phyloP scores from a whole-genome alignment of 257 asterid species.

The Solanum okadae region DNA sequence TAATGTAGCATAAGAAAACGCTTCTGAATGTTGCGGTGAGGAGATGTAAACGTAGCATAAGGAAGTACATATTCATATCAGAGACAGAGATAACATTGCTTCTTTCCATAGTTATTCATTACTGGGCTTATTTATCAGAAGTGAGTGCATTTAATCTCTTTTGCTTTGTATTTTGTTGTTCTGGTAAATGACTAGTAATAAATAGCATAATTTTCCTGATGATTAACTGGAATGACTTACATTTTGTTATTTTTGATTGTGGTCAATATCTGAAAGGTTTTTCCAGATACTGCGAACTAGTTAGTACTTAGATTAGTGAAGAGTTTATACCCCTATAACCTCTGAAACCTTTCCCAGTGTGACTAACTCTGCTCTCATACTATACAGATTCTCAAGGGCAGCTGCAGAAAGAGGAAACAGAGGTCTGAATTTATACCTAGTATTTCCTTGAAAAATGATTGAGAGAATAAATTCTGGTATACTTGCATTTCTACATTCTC shows the following conservation, averaged over 20 bases:
- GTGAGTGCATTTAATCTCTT: not conserved
- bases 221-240: not conserved
- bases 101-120: not conserved
- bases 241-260: not conserved
- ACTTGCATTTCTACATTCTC: slow-evolving; percentile 1
- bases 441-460: slow-evolving; percentile 7
- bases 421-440: slow-evolving; percentile 45
- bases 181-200: not conserved
- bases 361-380: slow-evolving; percentile 1
- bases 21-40: not conserved
- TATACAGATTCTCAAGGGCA: slow-evolving; percentile 39
- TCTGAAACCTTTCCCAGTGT: slow-evolving; percentile 2
- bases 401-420: slow-evolving; percentile 25
- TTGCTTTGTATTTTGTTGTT: not conserved
- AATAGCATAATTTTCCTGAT: not conserved
- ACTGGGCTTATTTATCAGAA: not conserved
- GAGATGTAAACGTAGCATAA: not conserved
- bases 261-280: not conserved
- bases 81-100: not conserved
- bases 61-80: not conserved
- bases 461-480: slow-evolving; percentile 3
- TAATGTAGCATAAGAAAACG: not conserved
- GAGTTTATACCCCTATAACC: not conserved
- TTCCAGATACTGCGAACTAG: not conserved
- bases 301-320: not conserved